These are phyloP conservation scores for Aristolochia californica DNA, from an alignment of 164 flowering plant genomes.

Conservation along the genomic window DNA sequence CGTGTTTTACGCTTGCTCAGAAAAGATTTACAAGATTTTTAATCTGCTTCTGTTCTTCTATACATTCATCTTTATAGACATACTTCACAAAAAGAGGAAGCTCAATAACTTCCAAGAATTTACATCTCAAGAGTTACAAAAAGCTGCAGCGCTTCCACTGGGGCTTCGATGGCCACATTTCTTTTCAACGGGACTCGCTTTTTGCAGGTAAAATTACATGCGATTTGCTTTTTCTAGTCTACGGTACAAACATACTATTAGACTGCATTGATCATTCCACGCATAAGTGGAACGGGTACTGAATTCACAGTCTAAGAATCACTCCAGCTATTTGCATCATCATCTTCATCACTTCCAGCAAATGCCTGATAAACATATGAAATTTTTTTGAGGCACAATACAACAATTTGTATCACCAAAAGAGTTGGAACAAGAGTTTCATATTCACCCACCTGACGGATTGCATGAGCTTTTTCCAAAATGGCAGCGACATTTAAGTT, in stretches of 20 bases:
- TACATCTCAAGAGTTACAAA: not conserved
- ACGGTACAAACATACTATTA: not conserved
- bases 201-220: not conserved
- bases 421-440: constrained; percentile 1
- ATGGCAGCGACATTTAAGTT: constrained; percentile 92
- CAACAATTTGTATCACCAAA: constrained; percentile 4
- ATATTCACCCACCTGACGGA: constrained; percentile 62
- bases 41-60: too few relatives aligned
- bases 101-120: not conserved
- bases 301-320: constrained; percentile 33
- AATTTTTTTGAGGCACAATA: not conserved
- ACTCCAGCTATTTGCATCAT: constrained; percentile 75
- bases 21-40: too few relatives aligned
- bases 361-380: constrained; percentile 37
- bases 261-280: not conserved
- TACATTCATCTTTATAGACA: too few relatives aligned
- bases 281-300: too few relatives aligned
- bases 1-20: too few relatives aligned
- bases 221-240: not conserved
- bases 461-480: constrained; percentile 92
- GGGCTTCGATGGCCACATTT: not conserved
- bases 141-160: not conserved
- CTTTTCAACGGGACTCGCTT: too few relatives aligned
- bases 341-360: constrained; percentile 92
- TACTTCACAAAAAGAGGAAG: too few relatives aligned